Conservation (phyloP, 169 alveolate genomes). For the Plasmodium cynomolgi region DNA sequence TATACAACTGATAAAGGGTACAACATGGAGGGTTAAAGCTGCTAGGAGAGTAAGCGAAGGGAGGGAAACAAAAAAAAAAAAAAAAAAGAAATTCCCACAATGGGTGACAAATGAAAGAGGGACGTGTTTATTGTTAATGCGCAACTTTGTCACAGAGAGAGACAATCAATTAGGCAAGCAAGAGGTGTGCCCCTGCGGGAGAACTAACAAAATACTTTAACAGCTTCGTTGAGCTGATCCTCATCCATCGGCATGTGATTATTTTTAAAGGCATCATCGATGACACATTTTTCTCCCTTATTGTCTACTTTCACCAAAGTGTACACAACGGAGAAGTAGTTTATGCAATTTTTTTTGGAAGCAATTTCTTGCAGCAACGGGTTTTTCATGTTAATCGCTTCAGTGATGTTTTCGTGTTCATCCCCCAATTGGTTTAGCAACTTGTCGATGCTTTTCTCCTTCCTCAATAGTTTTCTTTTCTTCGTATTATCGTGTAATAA, state of each 20-base stretch:
- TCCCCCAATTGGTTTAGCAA: background rate
- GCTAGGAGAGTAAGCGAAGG: background rate
- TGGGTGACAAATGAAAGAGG: background rate
- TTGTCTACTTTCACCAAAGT: constrained; percentile 5
- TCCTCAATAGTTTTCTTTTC: background rate
- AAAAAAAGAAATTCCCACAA: background rate
- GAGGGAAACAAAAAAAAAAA: background rate
- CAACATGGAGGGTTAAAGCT: background rate
- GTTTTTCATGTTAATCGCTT: background rate
- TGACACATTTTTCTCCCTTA: background rate
- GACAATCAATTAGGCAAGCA: background rate
- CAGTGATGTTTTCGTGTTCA: background rate
- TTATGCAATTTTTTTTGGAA: background rate
- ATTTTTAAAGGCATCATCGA: background rate
- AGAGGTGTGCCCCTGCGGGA: background rate
- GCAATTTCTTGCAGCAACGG: background rate
- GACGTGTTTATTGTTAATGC: background rate
- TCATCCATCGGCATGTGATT: background rate
- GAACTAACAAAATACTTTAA: background rate
- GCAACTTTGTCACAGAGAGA: background rate
- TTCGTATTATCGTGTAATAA: background rate
- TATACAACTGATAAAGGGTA: background rate
- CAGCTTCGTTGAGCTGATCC: background rate
- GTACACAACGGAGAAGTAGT: background rate
- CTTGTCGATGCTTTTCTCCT: background rate